Percentiles rank a stretch among this genome's conserved stretches.
phyloP scores from a whole-genome alignment of 495 filamentous ascomycete genomes.

The Bathelium albidoporum region DNA sequence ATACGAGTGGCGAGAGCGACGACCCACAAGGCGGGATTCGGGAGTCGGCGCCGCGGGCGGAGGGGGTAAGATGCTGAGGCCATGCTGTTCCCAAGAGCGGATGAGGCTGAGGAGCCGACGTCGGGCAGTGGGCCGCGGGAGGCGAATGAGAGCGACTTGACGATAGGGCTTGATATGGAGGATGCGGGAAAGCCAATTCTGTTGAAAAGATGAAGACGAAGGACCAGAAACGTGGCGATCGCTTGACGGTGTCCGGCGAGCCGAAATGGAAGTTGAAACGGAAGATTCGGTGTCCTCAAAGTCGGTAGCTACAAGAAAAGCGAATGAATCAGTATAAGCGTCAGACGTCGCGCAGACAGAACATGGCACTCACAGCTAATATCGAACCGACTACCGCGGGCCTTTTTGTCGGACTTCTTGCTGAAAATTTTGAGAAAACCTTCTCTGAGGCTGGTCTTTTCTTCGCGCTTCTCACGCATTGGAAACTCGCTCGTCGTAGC shows the following conservation, averaged over 20 bases:
- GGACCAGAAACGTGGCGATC: slow-evolving; percentile 4
- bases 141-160: slow-evolving; percentile 60
- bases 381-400: slow-evolving; percentile 5
- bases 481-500: slow-evolving; percentile 28
- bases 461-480: slow-evolving; percentile 21
- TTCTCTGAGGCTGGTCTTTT: slow-evolving; percentile 15
- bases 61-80: slow-evolving; percentile 58
- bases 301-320: background rate
- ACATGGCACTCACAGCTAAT: slow-evolving; percentile 10
- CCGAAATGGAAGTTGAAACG: background rate
- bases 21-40: slow-evolving; percentile 51
- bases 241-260: slow-evolving; percentile 11
- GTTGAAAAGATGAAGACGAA: background rate
- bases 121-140: slow-evolving; percentile 56
- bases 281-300: slow-evolving; percentile 1
- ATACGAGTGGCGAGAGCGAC: background rate
- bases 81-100: slow-evolving; percentile 67
- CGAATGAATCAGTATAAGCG: background rate
- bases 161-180: slow-evolving; percentile 80
- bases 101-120: slow-evolving; percentile 65
- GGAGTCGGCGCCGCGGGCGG: slow-evolving; percentile 61
- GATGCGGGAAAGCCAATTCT: slow-evolving; percentile 66
- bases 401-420: slow-evolving; percentile 16
- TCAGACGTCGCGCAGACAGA: background rate
- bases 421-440: slow-evolving; percentile 21